A percentile compares a stretch with the other conserved stretches of the same genome.
These are phyloP conservation scores for Tuber aestivum DNA, from an alignment of 495 filamentous ascomycete species.

Conservation along the genomic window DNA sequence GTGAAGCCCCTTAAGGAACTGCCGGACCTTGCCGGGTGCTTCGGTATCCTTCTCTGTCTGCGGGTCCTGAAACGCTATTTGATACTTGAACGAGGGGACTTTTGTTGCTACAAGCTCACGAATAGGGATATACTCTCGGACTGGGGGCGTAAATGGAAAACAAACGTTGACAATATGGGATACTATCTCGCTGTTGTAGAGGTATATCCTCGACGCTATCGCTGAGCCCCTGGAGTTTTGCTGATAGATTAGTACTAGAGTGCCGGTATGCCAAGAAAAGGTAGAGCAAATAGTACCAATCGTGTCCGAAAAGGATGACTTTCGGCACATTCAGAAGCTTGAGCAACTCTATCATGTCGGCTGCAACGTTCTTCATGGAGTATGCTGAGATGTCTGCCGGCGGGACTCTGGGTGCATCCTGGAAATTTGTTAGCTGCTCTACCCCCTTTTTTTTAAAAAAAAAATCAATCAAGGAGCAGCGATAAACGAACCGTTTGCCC, in stretches of 20 bases:
- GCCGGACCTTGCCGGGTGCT: constrained; percentile 55
- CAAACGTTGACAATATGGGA: constrained; percentile 69
- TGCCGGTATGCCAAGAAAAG: neutral
- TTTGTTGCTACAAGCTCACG: neutral
- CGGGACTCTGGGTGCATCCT: constrained; percentile 57
- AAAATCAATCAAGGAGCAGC: neutral
- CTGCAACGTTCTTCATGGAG: constrained; percentile 61
- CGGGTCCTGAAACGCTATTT: constrained; percentile 65
- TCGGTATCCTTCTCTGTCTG: constrained; percentile 58
- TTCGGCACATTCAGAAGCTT: constrained; percentile 52
- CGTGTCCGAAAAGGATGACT: constrained; percentile 76
- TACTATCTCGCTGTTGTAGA: constrained; percentile 67
- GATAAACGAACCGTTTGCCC: constrained; percentile 57
- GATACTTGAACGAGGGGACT: constrained; percentile 57
- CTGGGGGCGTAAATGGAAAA: constrained; percentile 61
- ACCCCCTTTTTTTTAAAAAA: neutral
- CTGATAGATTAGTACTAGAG: constrained; percentile 1
- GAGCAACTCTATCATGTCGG: constrained; percentile 64
- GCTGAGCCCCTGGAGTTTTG: constrained; percentile 49
- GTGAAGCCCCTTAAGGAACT: constrained; percentile 64
- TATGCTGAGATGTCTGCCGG: constrained; percentile 54
- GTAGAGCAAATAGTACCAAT: constrained; percentile 61
- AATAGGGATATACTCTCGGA: constrained; percentile 46
- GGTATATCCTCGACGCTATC: constrained; percentile 58
- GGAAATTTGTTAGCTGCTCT: constrained; percentile 4